Conservation (phyloP, 257 asterid species). For the Voacanga thouarsii region DNA sequence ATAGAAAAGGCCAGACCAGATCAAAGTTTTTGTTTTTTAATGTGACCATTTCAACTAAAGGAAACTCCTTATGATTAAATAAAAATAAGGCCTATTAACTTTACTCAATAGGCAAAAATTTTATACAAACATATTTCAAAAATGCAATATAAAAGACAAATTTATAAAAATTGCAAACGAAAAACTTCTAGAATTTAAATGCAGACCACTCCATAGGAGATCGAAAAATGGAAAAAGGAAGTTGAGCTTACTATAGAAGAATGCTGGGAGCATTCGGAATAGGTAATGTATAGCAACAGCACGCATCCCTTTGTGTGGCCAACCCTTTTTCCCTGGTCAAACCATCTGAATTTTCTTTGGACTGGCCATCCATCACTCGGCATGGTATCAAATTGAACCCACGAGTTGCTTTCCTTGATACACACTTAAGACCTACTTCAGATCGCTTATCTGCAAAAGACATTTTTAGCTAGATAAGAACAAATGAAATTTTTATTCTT, state of each 20-base stretch:
- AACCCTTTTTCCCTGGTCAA: slow-evolving; percentile 6
- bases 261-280: slow-evolving; percentile 53
- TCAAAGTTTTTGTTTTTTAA: not conserved
- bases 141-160: too few species aligned
- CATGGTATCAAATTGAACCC: slow-evolving; percentile 79
- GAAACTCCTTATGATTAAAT: not conserved
- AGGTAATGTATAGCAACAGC: slow-evolving; percentile 60
- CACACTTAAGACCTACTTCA: slow-evolving; percentile 40
- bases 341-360: slow-evolving; percentile 35
- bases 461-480: not conserved
- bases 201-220: not conserved
- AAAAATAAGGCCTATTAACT: not conserved
- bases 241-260: slow-evolving; percentile 49
- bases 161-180: not conserved
- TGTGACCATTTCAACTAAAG: not conserved
- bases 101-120: too few species aligned
- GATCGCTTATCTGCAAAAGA: slow-evolving; percentile 41
- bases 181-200: not conserved
- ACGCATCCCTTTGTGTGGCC: slow-evolving; percentile 39
- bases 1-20: not conserved
- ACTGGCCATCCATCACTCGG: slow-evolving; percentile 28
- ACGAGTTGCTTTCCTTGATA: slow-evolving; percentile 56
- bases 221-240: not conserved
- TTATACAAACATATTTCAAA: too few species aligned
- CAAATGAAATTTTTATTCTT: not conserved